phyloP scores from a whole-genome alignment of 2,329 filamentous ascomycete genomes.

The Hymenoscyphus infarciens region DNA sequence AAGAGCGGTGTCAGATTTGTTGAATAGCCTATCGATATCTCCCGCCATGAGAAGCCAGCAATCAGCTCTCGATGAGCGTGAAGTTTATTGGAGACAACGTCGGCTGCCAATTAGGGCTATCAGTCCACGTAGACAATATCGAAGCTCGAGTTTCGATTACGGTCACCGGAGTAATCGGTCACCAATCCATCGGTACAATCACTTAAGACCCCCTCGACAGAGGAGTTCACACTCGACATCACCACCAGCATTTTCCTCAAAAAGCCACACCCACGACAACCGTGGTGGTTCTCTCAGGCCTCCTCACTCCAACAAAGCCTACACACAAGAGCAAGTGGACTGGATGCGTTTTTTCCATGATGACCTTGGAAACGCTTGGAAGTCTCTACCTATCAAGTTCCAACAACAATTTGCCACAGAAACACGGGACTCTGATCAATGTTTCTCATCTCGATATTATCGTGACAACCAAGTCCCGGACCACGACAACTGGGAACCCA shows the following conservation, averaged over 20 bases:
- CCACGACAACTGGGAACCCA: conserved; percentile 11
- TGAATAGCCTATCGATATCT: background rate
- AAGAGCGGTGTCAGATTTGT: background rate
- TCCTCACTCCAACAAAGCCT: conserved; percentile 16
- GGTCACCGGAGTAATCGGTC: background rate
- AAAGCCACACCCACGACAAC: background rate
- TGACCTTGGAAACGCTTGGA: conserved; percentile 12
- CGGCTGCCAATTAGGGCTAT: background rate
- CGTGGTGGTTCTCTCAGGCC: background rate
- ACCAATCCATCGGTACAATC: conserved; percentile 4
- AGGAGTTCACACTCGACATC: background rate
- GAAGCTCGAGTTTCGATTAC: conserved; percentile 2
- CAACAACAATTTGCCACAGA: conserved; percentile 8
- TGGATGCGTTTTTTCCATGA: conserved; percentile 18
- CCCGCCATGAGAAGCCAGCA: background rate
- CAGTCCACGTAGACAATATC: background rate
- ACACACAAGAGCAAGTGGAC: conserved; percentile 15
- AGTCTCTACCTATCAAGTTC: conserved; percentile 9
- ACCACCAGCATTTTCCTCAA: background rate
- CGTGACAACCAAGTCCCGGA: conserved; percentile 15
- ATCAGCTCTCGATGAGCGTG: background rate
- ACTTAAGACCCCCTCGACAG: background rate
- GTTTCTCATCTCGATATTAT: conserved; percentile 21
- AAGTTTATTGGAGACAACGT: background rate
- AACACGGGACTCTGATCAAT: conserved; percentile 14